Evolutionary conservation across 1,139 yeast species (phyloP), one percentile per base, ranked within the genome.

Genomic region (Lodderomyces elongisporus): DNA sequence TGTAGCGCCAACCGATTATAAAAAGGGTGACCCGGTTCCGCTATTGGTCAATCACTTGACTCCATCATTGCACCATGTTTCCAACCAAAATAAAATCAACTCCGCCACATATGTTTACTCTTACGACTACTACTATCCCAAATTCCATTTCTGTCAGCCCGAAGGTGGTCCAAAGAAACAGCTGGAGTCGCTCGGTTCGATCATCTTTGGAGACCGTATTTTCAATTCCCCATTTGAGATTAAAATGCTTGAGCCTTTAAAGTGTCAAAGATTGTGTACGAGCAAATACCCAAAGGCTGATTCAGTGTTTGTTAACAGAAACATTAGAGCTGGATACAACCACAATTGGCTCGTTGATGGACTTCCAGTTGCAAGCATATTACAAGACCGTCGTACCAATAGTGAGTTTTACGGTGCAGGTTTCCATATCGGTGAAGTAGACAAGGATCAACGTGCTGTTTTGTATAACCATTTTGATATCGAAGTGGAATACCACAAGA

Each of bases 331-430:
- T 33, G 89, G 91, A 4, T 91, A 85, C 56, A 76, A 74, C 52
- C 85, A 85, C 57, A 89, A 91, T 54, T 91, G 97, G 98, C 69
- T 89, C 36, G 66, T 91, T 41, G 99, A 91, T 57, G 96, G 97
- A 2, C 73, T 91, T 45, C 98, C 98, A 14, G 95, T 91, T 14
- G 95, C 95, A 3, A 73, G 72, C 48, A 55, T 58, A 34, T 61
- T 77, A 24, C 58, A 67, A 30, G 88, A 81, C 54, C 51, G 52
- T 34, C 72, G 74, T 47, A 79, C 85, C n/a, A 51, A 73, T 14
- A 48, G 75, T 8, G 66, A 70, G 25, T 84, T 79, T 54, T 85
- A 83, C 54, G 81, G 87, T 17, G 70, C 85, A 3, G 96, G 96
- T 1, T 88, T 89, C 58, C 80, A 77, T 36, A 69, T 89, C 37